These are phyloP conservation scores for Penicillium rolfsii DNA, from an alignment of 2,329 filamentous ascomycete species.

Conservation along the genomic window DNA sequence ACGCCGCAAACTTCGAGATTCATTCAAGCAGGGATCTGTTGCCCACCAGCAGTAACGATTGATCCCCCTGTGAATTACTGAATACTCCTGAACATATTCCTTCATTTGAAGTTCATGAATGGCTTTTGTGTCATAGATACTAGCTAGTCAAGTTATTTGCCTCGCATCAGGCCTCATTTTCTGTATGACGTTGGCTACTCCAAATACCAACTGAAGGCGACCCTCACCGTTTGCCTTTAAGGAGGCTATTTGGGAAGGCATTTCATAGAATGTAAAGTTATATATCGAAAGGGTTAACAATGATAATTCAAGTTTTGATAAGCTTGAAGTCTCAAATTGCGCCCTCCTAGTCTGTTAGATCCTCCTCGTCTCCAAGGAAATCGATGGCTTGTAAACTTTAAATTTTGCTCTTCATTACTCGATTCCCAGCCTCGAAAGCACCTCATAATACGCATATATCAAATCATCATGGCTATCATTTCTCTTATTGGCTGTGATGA, in stretches of 20 bases:
- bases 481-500: conserved; percentile 9
- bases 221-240: no score
- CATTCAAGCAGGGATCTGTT: neutral
- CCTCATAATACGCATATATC: conserved; percentile 26
- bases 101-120: no score
- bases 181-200: no score
- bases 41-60: neutral
- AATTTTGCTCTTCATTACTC: neutral
- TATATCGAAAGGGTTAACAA: no score
- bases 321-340: neutral
- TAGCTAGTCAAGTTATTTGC: no score
- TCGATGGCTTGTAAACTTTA: conserved; percentile 18
- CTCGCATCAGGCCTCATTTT: no score
- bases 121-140: no score
- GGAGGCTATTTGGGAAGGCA: no score
- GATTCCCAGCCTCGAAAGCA: conserved; percentile 18
- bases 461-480: conserved; percentile 22
- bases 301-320: no score
- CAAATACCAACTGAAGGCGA: no score
- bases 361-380: neutral
- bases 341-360: neutral
- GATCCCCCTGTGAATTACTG: neutral
- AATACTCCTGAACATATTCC: no score
- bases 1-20: neutral
- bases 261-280: no score